Conservation (phyloP, 768 basidiomycete genomes). For the Trametes punicea region DNA sequence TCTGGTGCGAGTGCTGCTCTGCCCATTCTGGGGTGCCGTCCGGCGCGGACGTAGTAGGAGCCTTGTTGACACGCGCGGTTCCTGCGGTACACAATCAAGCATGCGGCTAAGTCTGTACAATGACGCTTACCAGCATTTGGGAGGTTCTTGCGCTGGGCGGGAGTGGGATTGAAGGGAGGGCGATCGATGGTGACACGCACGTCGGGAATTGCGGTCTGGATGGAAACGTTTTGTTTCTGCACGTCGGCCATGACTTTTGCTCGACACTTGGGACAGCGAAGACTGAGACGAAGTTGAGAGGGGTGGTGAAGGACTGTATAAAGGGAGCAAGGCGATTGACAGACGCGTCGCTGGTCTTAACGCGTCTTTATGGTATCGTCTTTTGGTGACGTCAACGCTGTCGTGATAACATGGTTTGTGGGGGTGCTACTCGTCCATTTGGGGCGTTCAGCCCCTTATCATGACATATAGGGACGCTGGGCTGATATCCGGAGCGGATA, state of each 20-base stretch:
- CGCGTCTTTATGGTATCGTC: neutral
- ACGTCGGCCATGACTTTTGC: neutral
- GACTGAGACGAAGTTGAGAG: neutral
- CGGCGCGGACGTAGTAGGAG: constrained; percentile 12
- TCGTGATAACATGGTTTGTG: too few relatives aligned
- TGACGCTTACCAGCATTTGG: constrained; percentile 14
- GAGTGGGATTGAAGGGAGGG: constrained; percentile 16
- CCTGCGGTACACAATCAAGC: neutral
- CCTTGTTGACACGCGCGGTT: constrained; percentile 24
- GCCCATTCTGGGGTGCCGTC: constrained; percentile 22
- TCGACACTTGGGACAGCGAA: neutral
- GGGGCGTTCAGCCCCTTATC: too few relatives aligned
- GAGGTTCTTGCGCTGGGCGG: constrained; percentile 5
- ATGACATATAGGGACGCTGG: too few relatives aligned
- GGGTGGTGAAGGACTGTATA: neutral
- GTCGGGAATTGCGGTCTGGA: constrained; percentile 14
- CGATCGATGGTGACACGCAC: constrained; percentile 20
- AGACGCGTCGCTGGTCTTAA: neutral
- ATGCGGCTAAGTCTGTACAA: neutral
- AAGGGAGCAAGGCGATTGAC: neutral
- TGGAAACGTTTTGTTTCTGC: constrained; percentile 1
- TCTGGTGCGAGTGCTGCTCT: constrained; percentile 24
- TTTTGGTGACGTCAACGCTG: neutral
- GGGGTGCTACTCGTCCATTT: too few relatives aligned
- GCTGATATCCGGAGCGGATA: too few relatives aligned